A percentile compares a stretch with the other conserved stretches of the same genome.
Evolutionary conservation across 371 early-diverging fungal species (phyloP).

Genomic region (Chytridiales sp.): DNA sequence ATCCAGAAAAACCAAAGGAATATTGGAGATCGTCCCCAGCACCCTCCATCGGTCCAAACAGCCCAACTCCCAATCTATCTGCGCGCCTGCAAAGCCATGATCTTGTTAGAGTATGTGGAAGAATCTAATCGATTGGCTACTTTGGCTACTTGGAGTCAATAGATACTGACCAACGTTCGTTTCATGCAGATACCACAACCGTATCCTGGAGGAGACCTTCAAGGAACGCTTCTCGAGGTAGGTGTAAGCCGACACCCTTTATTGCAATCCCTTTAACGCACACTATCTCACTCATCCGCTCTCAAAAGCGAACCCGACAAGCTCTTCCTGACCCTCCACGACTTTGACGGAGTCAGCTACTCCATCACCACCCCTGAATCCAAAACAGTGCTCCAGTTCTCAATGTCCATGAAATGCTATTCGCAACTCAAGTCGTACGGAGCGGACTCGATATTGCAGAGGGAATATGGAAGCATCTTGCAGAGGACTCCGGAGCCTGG

Average conservation of each 20-base stretch:
- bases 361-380: conserved; percentile 74
- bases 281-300: no score
- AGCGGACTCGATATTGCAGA: conserved; percentile 71
- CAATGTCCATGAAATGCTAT: conserved; percentile 82
- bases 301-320: conserved; percentile 81
- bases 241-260: no score
- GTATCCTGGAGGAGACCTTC: conserved; percentile 58
- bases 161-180: no score
- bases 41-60: no score
- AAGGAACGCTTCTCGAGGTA: conserved; percentile 50
- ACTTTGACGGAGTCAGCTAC: conserved; percentile 95
- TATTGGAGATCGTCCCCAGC: no score
- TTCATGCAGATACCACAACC: conserved; percentile 43
- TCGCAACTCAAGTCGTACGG: conserved; percentile 76
- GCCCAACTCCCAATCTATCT: no score
- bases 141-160: no score
- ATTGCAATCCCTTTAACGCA: no score
- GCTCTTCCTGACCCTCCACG: conserved; percentile 79
- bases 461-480: conserved; percentile 76
- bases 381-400: conserved; percentile 69
- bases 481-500: conserved; percentile 65
- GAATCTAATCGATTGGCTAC: no score
- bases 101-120: conserved; percentile 5
- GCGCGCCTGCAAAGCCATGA: no score
- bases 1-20: no score